Percentiles rank a stretch among this genome's conserved stretches.
These are phyloP conservation scores for Oligophagozyma castellii DNA, from an alignment of 1,139 yeast genomes.

Conservation along the genomic window DNA sequence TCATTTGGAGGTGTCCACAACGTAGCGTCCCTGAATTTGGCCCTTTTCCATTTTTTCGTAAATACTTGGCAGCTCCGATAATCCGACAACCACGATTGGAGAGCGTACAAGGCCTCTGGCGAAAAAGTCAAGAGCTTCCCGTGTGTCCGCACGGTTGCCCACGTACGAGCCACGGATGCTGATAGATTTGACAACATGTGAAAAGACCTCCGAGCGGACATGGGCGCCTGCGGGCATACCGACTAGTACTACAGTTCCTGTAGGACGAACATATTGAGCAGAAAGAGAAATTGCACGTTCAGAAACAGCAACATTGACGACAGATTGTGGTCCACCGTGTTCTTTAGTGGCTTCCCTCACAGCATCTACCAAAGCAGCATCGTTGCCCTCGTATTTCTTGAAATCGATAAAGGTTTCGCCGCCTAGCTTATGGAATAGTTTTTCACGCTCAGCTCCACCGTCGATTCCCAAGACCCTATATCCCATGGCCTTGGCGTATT, in stretches of 20 bases:
- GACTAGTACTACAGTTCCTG: conserved; percentile 60
- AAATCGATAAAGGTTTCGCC: conserved; percentile 60
- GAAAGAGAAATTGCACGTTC: conserved; percentile 55
- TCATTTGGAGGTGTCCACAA: conserved; percentile 51
- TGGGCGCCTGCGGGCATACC: conserved; percentile 66
- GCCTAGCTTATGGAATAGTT: conserved; percentile 43
- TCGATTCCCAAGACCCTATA: conserved; percentile 61
- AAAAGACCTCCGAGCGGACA: conserved; percentile 49
- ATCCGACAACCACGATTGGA: conserved; percentile 57
- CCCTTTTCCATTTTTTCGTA: conserved; percentile 61
- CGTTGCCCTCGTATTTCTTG: conserved; percentile 36
- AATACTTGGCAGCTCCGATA: conserved; percentile 48
- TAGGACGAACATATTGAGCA: conserved; percentile 47
- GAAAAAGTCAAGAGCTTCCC: conserved; percentile 66
- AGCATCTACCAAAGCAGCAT: conserved; percentile 31
- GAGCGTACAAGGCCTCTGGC: conserved; percentile 54
- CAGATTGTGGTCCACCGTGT: conserved; percentile 69
- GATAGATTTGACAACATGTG: conserved; percentile 51
- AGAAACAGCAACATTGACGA: conserved; percentile 58
- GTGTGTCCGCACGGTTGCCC: conserved; percentile 69
- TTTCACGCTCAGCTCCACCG: conserved; percentile 57
- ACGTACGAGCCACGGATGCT: conserved; percentile 61
- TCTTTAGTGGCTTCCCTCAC: conserved; percentile 42
- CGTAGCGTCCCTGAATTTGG: conserved; percentile 62
- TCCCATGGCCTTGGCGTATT: conserved; percentile 65